Evolutionary conservation across 78 protist species (phyloP).

Genomic region (Mantamonas sphyraenae): DNA sequence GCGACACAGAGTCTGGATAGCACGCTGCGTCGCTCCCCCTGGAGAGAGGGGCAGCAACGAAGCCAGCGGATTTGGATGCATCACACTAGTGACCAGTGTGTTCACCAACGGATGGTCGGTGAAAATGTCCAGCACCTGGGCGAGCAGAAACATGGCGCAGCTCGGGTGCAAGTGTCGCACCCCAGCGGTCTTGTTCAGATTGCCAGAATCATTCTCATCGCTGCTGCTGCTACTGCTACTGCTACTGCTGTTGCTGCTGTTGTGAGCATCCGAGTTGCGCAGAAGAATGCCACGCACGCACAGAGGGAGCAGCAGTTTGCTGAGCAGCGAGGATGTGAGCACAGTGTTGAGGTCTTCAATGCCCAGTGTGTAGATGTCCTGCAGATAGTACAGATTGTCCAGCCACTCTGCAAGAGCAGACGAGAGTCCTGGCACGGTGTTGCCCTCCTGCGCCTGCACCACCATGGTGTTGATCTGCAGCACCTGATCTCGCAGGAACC

Average conservation of each 20-base stretch:
- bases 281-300: neutral
- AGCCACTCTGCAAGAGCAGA: slow-evolving; percentile 40
- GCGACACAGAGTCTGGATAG: neutral
- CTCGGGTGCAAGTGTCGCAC: slow-evolving; percentile 35
- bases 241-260: neutral
- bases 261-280: neutral
- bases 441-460: slow-evolving; percentile 13
- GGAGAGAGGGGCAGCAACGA: neutral
- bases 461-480: slow-evolving; percentile 17
- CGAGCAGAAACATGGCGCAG: slow-evolving; percentile 48
- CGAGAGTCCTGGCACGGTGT: slow-evolving; percentile 16
- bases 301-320: slow-evolving; percentile 1
- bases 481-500: slow-evolving; percentile 55
- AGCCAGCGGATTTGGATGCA: neutral
- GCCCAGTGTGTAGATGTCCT: slow-evolving; percentile 10
- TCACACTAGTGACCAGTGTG: slow-evolving; percentile 5
- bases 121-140: slow-evolving; percentile 20
- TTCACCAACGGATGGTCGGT: neutral
- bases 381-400: slow-evolving; percentile 50
- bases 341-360: neutral
- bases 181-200: neutral
- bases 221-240: neutral
- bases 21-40: neutral
- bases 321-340: neutral
- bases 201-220: neutral